phyloP scores from a whole-genome alignment of 768 basidiomycete species.

The Collybiopsis confluens region DNA sequence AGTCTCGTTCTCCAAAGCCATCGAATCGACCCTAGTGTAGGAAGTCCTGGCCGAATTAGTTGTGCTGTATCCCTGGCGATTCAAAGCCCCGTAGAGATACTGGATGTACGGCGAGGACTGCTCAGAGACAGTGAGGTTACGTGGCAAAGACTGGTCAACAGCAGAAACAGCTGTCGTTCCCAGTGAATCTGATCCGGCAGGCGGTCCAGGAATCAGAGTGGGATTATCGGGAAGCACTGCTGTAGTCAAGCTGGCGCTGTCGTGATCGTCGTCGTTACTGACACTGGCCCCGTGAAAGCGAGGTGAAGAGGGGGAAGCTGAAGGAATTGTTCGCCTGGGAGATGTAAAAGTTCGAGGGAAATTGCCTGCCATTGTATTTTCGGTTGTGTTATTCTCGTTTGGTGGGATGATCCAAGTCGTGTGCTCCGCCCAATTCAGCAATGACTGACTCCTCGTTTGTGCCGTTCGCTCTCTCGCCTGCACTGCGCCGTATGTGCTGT shows the following conservation, averaged over 20 bases:
- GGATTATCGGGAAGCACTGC: background rate
- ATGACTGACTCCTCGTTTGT: too few species aligned
- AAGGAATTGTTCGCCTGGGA: slow-evolving; percentile 1
- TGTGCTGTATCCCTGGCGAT: slow-evolving; percentile 4
- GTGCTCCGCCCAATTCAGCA: too few species aligned
- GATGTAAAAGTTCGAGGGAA: slow-evolving; percentile 5
- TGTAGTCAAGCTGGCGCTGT: background rate
- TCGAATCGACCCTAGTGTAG: background rate
- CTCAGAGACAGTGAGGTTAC: background rate
- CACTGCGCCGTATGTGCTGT: too few species aligned
- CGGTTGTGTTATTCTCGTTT: background rate
- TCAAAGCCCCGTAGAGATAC: slow-evolving; percentile 1
- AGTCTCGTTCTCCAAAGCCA: background rate
- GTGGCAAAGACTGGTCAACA: background rate
- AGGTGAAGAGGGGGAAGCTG: background rate
- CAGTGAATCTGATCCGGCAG: slow-evolving; percentile 5
- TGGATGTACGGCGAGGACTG: background rate
- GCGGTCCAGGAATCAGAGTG: background rate
- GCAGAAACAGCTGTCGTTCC: background rate
- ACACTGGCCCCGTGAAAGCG: background rate
- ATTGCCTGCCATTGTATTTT: slow-evolving; percentile 6
- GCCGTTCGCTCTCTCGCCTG: too few species aligned
- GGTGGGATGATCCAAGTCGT: background rate
- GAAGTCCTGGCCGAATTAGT: slow-evolving; percentile 3
- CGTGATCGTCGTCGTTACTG: background rate